Percentiles rank a stretch among this genome's conserved stretches.
These are phyloP conservation scores for Spongospora subterranea DNA, from an alignment of 208 protist genomes.

Conservation along the genomic window DNA sequence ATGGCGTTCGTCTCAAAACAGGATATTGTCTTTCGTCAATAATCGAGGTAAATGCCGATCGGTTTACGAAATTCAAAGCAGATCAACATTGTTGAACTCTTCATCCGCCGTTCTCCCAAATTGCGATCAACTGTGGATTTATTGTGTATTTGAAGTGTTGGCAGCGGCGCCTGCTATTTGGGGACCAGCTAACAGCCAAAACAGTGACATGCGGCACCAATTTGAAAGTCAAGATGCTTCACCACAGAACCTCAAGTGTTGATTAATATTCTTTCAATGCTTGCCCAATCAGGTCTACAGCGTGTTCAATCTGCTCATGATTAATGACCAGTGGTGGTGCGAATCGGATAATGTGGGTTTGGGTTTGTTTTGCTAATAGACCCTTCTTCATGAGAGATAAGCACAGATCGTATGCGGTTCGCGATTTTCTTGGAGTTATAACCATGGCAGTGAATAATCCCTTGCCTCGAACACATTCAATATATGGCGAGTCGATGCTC, in stretches of 20 bases:
- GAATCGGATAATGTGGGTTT: constrained; percentile 87
- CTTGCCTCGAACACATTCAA: constrained; percentile 80
- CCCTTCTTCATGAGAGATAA: constrained; percentile 39
- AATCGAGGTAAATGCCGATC: too few species aligned
- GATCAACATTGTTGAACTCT: too few species aligned
- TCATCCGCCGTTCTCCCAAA: too few species aligned
- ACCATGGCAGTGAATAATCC: constrained; percentile 88
- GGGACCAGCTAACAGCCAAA: too few species aligned
- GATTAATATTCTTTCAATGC: constrained; percentile 23
- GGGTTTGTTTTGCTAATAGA: constrained; percentile 89
- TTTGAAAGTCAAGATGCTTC: too few species aligned
- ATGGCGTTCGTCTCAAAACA: too few species aligned
- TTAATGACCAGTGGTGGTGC: constrained; percentile 85
- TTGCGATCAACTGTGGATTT: too few species aligned
- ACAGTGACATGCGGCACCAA: too few species aligned
- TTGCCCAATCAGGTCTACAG: constrained; percentile 35
- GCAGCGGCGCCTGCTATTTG: too few species aligned
- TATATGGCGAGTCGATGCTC: constrained; percentile 66
- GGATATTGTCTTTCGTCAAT: too few species aligned
- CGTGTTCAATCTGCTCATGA: constrained; percentile 75
- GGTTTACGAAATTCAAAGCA: too few species aligned
- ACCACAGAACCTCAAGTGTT: neutral
- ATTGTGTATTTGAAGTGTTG: too few species aligned
- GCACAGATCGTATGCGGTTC: constrained; percentile 63
- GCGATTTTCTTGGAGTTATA: constrained; percentile 62